Base-by-base conservation (phyloP, 2,329 filamentous ascomycete species). In the Ophiostoma sp. region DNA sequence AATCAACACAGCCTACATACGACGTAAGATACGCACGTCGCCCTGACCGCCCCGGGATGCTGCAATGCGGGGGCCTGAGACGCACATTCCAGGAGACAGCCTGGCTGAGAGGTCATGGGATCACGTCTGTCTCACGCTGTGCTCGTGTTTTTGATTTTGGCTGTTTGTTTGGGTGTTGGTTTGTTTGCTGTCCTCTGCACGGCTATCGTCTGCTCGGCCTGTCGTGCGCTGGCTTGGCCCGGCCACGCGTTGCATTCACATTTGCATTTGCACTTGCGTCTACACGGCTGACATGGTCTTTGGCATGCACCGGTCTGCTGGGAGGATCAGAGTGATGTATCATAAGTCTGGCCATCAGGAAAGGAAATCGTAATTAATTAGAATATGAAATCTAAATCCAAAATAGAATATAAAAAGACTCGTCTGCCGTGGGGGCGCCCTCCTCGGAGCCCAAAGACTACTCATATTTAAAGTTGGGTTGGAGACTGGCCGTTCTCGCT, bases 31-130 rank as follows among this genome's bases (percentile, higher is more conserved):
- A 27, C 27, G 27, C 27, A 27, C 1, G 27, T 2, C 27, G 27
- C 27, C 27, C 27, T 60, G 27, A 6, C 9, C 55, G 55, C 27
- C 18, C n/a, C n/a, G 8, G 49, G 2, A 38, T 12, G 55, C 12
- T 60, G 27, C 55, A 60, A 11, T 60, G 55, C 55, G 55, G 55
- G 27, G 55, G 55, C 38, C 49, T 60, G 55, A 60, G 55, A 60
- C 11, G 55, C 55, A 58, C 18, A 60, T 38, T 36, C 55, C 27
- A 60, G 55, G 27, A 60, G 55, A 60, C 55, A 36, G 55, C 14
- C 45, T 36, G 52, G 9, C 16, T 12, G 27, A 2, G 55, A 60
- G 55, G 55, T 60, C 55, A 60, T 60, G 55, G 55, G 55, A 40
- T 52, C 38, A 38, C 27, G 55, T 60, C 7, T 60, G 55, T 60